Conservation (phyloP, 495 filamentous ascomycete genomes). For the Thermochaetoides thermophila region DNA sequence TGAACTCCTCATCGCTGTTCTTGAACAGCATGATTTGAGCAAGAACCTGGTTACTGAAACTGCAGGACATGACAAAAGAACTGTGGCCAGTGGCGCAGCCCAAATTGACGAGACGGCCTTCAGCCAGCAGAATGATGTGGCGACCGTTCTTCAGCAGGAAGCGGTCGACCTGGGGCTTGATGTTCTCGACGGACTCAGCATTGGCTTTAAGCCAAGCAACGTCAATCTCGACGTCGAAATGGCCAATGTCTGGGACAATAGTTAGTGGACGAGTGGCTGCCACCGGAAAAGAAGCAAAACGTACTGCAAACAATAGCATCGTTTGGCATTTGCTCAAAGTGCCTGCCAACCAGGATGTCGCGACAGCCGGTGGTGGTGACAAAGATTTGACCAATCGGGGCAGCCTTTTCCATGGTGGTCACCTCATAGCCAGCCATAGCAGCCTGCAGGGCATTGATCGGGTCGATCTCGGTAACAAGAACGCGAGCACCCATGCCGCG, state of each 20-base stretch:
- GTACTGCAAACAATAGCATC: slow-evolving; percentile 98
- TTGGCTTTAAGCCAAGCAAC: slow-evolving; percentile 99
- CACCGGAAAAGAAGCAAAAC: slow-evolving; percentile 19
- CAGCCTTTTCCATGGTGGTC: slow-evolving; percentile 93
- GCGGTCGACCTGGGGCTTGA: slow-evolving; percentile 99
- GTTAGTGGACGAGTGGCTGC: background rate
- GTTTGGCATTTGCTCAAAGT: slow-evolving; percentile 96
- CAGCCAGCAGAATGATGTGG: slow-evolving; percentile 94
- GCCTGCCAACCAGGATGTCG: slow-evolving; percentile 80
- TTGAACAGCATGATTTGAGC: slow-evolving; percentile 98
- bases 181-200: slow-evolving; percentile 77
- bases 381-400: slow-evolving; percentile 82
- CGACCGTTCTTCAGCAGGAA: slow-evolving; percentile 87
- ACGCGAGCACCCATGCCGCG: slow-evolving; percentile 95
- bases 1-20: slow-evolving; percentile 72
- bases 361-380: slow-evolving; percentile 98
- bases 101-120: slow-evolving; percentile 97
- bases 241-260: slow-evolving; percentile 66
- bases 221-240: slow-evolving; percentile 99
- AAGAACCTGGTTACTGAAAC: slow-evolving; percentile 99
- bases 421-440: slow-evolving; percentile 96
- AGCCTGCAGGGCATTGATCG: slow-evolving; percentile 98
- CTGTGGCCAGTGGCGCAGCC: slow-evolving; percentile 98
- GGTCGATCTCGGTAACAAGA: slow-evolving; percentile 92
- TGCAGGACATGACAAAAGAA: slow-evolving; percentile 99